A percentile compares a stretch with the other conserved stretches of the same genome.
Evolutionary conservation across 2,329 filamentous ascomycete species (phyloP).

Genomic region (Epichloe hybrida): DNA sequence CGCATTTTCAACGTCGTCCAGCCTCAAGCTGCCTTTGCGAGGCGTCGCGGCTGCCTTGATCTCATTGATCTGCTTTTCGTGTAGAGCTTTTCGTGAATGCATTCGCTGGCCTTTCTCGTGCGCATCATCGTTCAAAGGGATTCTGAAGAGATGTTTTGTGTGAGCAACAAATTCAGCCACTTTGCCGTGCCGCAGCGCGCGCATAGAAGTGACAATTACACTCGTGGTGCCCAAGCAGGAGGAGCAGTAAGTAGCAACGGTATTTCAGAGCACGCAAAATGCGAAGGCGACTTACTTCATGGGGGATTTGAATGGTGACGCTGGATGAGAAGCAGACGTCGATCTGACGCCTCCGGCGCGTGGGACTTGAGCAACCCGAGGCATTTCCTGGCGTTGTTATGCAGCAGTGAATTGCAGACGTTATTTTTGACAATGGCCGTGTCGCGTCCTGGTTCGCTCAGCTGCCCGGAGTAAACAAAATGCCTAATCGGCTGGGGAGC

Average conservation of each 20-base stretch:
- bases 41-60: constrained; percentile 61
- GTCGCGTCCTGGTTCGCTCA: constrained; percentile 7
- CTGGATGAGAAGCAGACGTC: constrained; percentile 31
- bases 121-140: constrained; percentile 91
- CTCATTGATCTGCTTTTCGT: constrained; percentile 85
- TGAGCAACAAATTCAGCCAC: background rate
- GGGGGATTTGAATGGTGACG: constrained; percentile 43
- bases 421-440: background rate
- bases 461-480: constrained; percentile 9
- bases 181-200: background rate
- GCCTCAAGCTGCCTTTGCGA: constrained; percentile 47
- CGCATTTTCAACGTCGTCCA: constrained; percentile 44
- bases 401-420: constrained; percentile 4
- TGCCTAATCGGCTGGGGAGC: constrained; percentile 3
- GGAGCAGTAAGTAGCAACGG: background rate
- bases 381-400: constrained; percentile 28
- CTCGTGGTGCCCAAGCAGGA: background rate
- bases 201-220: background rate
- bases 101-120: constrained; percentile 81
- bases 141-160: constrained; percentile 35
- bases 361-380: constrained; percentile 42
- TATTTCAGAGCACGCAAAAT: background rate
- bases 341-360: constrained; percentile 34
- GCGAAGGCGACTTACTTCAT: constrained; percentile 33
- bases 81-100: constrained; percentile 73